Evolutionary conservation across 163 green algal species (phyloP).

Genomic region (Coccomyxa subellipsoidea): DNA sequence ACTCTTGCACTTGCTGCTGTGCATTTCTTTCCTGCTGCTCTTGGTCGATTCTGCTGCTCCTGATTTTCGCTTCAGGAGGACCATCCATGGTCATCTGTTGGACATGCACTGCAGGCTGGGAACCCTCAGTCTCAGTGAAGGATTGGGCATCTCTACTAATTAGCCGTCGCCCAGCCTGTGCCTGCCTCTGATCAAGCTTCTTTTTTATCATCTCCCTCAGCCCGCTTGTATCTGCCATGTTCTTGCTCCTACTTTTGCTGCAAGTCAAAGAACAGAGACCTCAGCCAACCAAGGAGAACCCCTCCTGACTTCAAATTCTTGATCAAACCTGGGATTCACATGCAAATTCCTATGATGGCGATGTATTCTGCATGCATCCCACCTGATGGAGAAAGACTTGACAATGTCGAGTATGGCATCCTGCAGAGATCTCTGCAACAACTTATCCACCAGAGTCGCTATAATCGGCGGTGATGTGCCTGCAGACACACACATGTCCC

Average conservation of each 20-base stretch:
- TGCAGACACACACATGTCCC: neutral
- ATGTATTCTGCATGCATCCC: neutral
- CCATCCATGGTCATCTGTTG: neutral
- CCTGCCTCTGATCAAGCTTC: neutral
- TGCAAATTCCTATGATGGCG: too few species aligned
- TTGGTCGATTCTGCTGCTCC: neutral
- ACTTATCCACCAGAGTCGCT: neutral
- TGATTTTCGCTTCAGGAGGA: neutral
- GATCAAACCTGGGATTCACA: too few species aligned
- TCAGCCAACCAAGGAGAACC: too few species aligned
- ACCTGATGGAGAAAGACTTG: neutral
- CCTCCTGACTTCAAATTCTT: too few species aligned
- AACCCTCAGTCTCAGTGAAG: neutral
- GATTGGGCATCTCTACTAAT: neutral
- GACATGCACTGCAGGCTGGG: neutral
- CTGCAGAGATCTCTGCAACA: neutral
- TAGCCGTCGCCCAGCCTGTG: neutral
- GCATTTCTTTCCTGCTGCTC: neutral
- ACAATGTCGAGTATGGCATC: neutral
- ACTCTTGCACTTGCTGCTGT: neutral
- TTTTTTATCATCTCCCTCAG: neutral
- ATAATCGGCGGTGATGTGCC: neutral
- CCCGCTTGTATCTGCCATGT: neutral
- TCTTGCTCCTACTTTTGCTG: neutral
- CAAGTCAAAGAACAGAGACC: too few species aligned